These are phyloP conservation scores for Lipomyces yamadae DNA, from an alignment of 805 yeast species.

Conservation along the genomic window DNA sequence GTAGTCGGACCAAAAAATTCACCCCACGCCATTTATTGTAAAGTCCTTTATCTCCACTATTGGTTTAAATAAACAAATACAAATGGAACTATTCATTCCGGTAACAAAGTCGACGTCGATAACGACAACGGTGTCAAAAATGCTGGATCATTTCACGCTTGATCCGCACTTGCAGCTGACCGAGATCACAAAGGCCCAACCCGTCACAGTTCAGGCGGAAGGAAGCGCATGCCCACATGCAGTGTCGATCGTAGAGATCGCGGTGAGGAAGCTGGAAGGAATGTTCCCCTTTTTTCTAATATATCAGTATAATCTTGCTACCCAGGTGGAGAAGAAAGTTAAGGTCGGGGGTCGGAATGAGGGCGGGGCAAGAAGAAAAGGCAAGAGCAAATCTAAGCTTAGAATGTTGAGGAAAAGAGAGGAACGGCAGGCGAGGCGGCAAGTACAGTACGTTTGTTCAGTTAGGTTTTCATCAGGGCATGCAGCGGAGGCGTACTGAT, in stretches of 20 bases:
- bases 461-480: background rate
- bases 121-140: background rate
- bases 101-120: background rate
- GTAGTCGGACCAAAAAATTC: too few species aligned
- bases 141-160: background rate
- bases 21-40: too few species aligned
- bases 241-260: conserved; percentile 19
- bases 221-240: conserved; percentile 23
- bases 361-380: conserved; percentile 1
- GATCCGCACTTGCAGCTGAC: conserved; percentile 5
- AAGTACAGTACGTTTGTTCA: background rate
- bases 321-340: conserved; percentile 16
- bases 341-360: conserved; percentile 2
- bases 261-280: conserved; percentile 3
- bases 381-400: conserved; percentile 9
- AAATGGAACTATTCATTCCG: conserved; percentile 5
- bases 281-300: conserved; percentile 2
- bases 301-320: conserved; percentile 17
- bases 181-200: conserved; percentile 4
- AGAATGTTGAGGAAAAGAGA: conserved; percentile 10
- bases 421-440: background rate
- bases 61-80: background rate
- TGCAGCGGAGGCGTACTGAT: background rate
- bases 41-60: too few species aligned
- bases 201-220: conserved; percentile 4